Base-by-base conservation (phyloP, 257 asterid genomes). In the Plantago elongata region DNA sequence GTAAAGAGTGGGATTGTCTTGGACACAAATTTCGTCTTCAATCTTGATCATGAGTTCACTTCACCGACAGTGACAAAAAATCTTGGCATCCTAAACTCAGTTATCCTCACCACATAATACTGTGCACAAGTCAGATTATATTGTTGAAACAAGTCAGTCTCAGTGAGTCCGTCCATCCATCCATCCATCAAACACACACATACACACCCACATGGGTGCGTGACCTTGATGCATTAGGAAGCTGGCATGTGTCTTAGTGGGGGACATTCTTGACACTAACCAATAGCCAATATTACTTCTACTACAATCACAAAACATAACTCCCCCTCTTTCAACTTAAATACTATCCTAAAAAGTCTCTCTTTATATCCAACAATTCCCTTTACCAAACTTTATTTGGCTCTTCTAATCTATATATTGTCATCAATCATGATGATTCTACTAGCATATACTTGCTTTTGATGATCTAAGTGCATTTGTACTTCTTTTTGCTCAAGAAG, bases 211-310 rank as follows among this genome's bases (percentile, higher is more conserved):
- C 55, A 46, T n/a, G 14, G 8, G 65, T 60, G 42, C 42, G 51
- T 65, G 45, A 51, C 16, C 27, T 37, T 65, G 59, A 66, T 59
- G 82, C 84, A 42, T 69, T 83, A 81, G 87, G 87, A 79, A 55
- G 84, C 66, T 69, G 87, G 86, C 96, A 85, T 79, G 78, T 84
- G 93, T 79, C 77, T 56, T 58, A n/a, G 81, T 76, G 78, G 87
- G 89, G 87, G 78, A 68, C 87, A 68, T 79, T 34, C 34, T 47
- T 68, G 5, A 30, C 16, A 16, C 42, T 47, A 13, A 34, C 52
- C 14, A 47, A 15, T 22, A 34, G 48, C 49, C 18, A 27, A 34
- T 34, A 60, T 30, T 10, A 48, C 45, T 11, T 22, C 3, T n/a
- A n/a, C n/a, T n/a, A n/a, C n/a, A n/a, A n/a, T n/a, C n/a, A n/a